Conservation (phyloP, 495 filamentous ascomycete genomes). For the Podospora appendiculata region DNA sequence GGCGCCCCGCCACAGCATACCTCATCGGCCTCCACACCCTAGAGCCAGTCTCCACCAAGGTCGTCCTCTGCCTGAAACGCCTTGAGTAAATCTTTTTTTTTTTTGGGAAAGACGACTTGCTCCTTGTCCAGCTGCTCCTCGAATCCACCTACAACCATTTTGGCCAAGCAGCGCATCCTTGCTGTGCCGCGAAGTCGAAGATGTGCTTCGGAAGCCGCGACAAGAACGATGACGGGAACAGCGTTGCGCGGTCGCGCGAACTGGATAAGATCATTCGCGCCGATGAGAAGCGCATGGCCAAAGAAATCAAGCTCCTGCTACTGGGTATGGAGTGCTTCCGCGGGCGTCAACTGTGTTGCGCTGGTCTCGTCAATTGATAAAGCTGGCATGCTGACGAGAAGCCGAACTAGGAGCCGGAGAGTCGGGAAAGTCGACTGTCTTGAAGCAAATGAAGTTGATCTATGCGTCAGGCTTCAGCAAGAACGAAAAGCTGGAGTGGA, state of each 20-base stretch:
- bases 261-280: conserved; percentile 70
- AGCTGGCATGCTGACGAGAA: neutral
- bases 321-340: conserved; percentile 49
- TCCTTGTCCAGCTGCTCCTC: too few relatives aligned
- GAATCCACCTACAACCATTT: neutral
- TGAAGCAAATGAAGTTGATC: conserved; percentile 99
- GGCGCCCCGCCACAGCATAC: neutral
- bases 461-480: conserved; percentile 89
- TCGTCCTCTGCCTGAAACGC: neutral
- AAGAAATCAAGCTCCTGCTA: conserved; percentile 77
- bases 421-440: conserved; percentile 94
- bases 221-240: conserved; percentile 39
- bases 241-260: conserved; percentile 48
- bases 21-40: neutral
- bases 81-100: neutral
- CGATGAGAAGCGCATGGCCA: conserved; percentile 73
- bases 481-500: conserved; percentile 85
- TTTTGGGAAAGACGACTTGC: neutral
- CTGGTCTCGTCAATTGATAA: neutral
- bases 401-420: conserved; percentile 75
- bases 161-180: conserved; percentile 5
- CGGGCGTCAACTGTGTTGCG: neutral
- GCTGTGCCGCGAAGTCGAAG: conserved; percentile 6
- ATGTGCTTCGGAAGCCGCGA: conserved; percentile 59
- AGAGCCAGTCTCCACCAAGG: neutral